These are phyloP conservation scores for Baudoinia panamericana DNA, from an alignment of 495 filamentous ascomycete species.

Conservation along the genomic window DNA sequence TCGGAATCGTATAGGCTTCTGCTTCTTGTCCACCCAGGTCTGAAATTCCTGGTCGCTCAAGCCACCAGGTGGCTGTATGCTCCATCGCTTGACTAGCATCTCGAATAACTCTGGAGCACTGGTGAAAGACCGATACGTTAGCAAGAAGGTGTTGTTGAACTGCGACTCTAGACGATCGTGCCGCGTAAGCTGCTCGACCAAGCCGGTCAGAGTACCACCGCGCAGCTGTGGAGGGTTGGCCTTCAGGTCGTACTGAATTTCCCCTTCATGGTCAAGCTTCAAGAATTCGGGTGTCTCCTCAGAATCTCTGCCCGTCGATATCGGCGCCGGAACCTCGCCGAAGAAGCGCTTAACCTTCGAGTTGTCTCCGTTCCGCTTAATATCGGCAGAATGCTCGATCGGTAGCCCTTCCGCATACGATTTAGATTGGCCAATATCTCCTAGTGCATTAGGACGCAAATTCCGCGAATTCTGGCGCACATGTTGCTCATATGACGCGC, in stretches of 20 bases:
- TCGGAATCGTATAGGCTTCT: conserved; percentile 85
- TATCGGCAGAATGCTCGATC: conserved; percentile 39
- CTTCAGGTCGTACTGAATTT: conserved; percentile 81
- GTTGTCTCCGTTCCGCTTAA: conserved; percentile 48
- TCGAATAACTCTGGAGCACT: conserved; percentile 83
- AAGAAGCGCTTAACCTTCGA: conserved; percentile 83
- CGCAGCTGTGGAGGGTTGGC: conserved; percentile 55
- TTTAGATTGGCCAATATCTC: conserved; percentile 38
- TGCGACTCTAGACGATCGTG: conserved; percentile 91
- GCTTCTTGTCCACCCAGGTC: conserved; percentile 83
- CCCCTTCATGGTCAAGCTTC: conserved; percentile 76
- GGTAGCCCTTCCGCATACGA: conserved; percentile 52
- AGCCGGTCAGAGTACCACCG: conserved; percentile 72
- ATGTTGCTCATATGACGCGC: conserved; percentile 18
- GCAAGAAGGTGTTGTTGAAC: conserved; percentile 94
- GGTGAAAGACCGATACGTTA: conserved; percentile 94
- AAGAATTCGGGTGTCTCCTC: conserved; percentile 77
- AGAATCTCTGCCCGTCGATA: conserved; percentile 36
- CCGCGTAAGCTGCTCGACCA: conserved; percentile 92
- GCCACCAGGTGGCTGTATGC: conserved; percentile 81
- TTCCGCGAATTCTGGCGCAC: conserved; percentile 16
- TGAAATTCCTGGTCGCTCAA: conserved; percentile 64
- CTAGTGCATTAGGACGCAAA: conserved; percentile 21
- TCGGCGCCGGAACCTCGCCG: conserved; percentile 59
- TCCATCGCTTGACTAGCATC: conserved; percentile 79